Percentiles rank a stretch among this genome's conserved stretches.
Evolutionary conservation across 2,329 filamentous ascomycete genomes (phyloP).

Genomic region (Colletotrichum lindemuthianum): DNA sequence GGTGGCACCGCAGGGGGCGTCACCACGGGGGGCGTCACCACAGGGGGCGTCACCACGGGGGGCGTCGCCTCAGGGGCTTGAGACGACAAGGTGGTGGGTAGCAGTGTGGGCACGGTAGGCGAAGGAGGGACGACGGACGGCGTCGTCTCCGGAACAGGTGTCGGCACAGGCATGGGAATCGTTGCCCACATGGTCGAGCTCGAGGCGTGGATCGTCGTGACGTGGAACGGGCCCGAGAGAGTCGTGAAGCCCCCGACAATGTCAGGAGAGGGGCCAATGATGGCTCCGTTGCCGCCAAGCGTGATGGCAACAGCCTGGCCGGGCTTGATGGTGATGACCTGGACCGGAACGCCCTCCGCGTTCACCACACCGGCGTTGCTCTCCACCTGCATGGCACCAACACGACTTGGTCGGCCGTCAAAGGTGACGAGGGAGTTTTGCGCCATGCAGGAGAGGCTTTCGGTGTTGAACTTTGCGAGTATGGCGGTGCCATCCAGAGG

Average conservation of each 20-base stretch:
- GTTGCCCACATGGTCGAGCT: slow-evolving; percentile 45
- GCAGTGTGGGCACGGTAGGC: slow-evolving; percentile 1
- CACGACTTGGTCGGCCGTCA: slow-evolving; percentile 62
- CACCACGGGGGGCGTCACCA: slow-evolving; percentile 35
- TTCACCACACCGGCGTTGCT: slow-evolving; percentile 5
- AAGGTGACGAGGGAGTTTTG: slow-evolving; percentile 93
- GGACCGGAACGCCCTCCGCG: slow-evolving; percentile 36
- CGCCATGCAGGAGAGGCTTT: slow-evolving; percentile 80
- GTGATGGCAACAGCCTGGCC: slow-evolving; percentile 46
- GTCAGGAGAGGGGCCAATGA: slow-evolving; percentile 33
- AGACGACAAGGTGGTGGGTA: slow-evolving; percentile 7
- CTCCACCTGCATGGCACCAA: slow-evolving; percentile 42
- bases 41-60: slow-evolving; percentile 31
- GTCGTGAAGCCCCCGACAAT: slow-evolving; percentile 40
- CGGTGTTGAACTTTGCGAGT: slow-evolving; percentile 78
- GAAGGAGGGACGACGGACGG: slow-evolving; percentile 14
- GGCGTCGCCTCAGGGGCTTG: slow-evolving; percentile 19
- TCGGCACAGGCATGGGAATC: slow-evolving; percentile 41
- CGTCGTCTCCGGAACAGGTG: slow-evolving; percentile 38
- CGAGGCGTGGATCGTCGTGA: slow-evolving; percentile 32
- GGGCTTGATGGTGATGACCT: slow-evolving; percentile 42
- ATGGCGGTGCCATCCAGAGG: slow-evolving; percentile 76
- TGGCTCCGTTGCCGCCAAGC: slow-evolving; percentile 40
- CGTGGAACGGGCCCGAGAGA: slow-evolving; percentile 39
- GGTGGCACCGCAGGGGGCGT: slow-evolving; percentile 30